Evolutionary conservation across 1,284 basidiomycete species (phyloP).

Genomic region (Ceratobasidium sp.): DNA sequence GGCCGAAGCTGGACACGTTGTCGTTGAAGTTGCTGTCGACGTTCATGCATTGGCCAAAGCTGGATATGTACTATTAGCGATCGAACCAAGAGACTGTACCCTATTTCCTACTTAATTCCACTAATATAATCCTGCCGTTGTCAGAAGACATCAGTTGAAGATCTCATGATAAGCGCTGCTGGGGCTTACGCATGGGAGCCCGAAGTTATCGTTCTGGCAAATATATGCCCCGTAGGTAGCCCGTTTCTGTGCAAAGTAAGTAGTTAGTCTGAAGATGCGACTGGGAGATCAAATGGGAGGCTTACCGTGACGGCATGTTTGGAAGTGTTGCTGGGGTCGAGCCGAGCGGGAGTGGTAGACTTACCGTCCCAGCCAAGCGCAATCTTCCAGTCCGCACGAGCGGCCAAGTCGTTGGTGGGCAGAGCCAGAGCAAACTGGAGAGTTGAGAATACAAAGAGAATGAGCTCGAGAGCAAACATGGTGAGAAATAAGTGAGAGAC

Average conservation of each 20-base stretch:
- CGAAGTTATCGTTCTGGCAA: constrained; percentile 1
- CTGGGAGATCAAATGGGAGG: too few relatives aligned
- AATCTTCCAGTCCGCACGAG: constrained; percentile 22
- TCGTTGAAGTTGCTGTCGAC: too few relatives aligned
- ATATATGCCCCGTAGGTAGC: constrained; percentile 10
- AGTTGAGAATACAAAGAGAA: constrained; percentile 4
- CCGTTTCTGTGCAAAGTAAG: too few relatives aligned
- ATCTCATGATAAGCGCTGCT: neutral
- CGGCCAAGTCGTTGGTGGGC: constrained; percentile 2
- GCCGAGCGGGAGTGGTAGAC: constrained; percentile 4
- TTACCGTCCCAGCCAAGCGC: constrained; percentile 23
- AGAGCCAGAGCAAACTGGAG: neutral
- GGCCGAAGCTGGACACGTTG: too few relatives aligned
- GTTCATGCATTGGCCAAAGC: too few relatives aligned
- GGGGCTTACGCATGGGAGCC: neutral
- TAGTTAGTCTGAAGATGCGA: too few relatives aligned
- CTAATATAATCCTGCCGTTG: too few relatives aligned
- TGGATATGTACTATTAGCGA: too few relatives aligned
- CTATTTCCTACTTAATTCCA: too few relatives aligned
- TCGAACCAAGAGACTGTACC: too few relatives aligned
- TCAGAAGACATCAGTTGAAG: too few relatives aligned
- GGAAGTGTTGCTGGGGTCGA: constrained; percentile 3
- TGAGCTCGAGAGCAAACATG: constrained; percentile 13
- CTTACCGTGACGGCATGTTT: neutral
- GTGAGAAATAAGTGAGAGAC: neutral